These are phyloP conservation scores for Spiromastix sp. DNA, from an alignment of 2,329 filamentous ascomycete species.

Conservation along the genomic window DNA sequence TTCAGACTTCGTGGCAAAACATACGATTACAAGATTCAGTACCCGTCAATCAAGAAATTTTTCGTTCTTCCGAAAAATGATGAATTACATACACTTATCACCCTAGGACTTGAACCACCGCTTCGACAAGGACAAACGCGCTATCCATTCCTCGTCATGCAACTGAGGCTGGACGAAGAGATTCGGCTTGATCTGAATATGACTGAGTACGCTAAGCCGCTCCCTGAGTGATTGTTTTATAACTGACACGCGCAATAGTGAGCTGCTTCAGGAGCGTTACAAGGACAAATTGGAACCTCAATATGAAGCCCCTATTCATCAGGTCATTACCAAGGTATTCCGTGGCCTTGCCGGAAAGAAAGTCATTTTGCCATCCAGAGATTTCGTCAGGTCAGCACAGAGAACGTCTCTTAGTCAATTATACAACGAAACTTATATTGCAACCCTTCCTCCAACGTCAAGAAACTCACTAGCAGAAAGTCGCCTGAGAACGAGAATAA, in stretches of 20 bases:
- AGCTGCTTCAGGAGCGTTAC: constrained; percentile 74
- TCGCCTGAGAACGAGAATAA: constrained; percentile 5
- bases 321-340: constrained; percentile 93
- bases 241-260: constrained; percentile 26
- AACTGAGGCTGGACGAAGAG: constrained; percentile 96
- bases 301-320: constrained; percentile 88
- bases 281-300: constrained; percentile 78
- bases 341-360: constrained; percentile 89
- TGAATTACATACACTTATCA: constrained; percentile 89
- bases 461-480: constrained; percentile 5
- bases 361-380: constrained; percentile 84
- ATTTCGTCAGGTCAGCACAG: constrained; percentile 61
- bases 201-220: constrained; percentile 47
- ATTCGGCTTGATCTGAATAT: constrained; percentile 95
- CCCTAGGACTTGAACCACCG: constrained; percentile 86
- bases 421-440: constrained; percentile 2
- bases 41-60: constrained; percentile 96
- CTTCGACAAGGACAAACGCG: constrained; percentile 93
- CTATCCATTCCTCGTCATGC: constrained; percentile 98
- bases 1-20: constrained; percentile 97
- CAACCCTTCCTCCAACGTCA: constrained; percentile 1
- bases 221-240: background rate
- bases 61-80: constrained; percentile 98
- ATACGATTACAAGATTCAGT: constrained; percentile 99
- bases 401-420: constrained; percentile 3